Evolutionary conservation across 2,329 filamentous ascomycete genomes (phyloP).

Genomic region (Elsinoe perseae): DNA sequence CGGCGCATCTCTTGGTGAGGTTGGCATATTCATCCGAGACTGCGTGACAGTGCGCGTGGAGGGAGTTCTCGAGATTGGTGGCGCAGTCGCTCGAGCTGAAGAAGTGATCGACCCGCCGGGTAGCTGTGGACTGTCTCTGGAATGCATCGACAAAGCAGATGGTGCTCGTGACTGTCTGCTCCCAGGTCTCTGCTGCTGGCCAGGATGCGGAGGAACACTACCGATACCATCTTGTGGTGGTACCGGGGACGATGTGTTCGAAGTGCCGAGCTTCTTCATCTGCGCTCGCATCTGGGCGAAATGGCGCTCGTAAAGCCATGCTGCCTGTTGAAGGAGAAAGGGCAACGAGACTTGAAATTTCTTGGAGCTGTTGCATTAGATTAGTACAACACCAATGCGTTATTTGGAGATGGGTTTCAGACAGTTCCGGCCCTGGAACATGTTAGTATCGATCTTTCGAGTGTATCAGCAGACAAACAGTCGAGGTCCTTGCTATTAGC

Average conservation of each 20-base stretch:
- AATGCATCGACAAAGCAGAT: conserved; percentile 51
- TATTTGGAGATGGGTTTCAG: conserved; percentile 30
- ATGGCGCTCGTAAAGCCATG: conserved; percentile 87
- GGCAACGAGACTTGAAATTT: conserved; percentile 77
- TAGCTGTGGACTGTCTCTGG: conserved; percentile 48
- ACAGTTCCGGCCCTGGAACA: conserved; percentile 65
- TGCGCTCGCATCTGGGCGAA: conserved; percentile 83
- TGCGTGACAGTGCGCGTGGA: conserved; percentile 44
- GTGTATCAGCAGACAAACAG: conserved; percentile 50
- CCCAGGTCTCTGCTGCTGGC: not conserved
- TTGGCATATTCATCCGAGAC: conserved; percentile 23
- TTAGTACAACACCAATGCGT: not conserved
- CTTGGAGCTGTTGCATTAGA: conserved; percentile 47
- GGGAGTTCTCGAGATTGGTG: conserved; percentile 37
- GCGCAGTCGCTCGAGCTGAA: conserved; percentile 12
- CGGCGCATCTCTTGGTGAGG: conserved; percentile 19
- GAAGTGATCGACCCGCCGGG: conserved; percentile 44
- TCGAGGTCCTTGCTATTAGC: conserved; percentile 75
- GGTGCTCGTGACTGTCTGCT: conserved; percentile 34
- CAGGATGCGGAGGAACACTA: conserved; percentile 15
- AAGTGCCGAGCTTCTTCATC: conserved; percentile 66
- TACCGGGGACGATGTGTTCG: conserved; percentile 50
- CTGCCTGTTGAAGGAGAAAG: conserved; percentile 87
- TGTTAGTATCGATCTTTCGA: conserved; percentile 17
- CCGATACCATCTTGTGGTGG: conserved; percentile 44